Conservation (phyloP, 2,329 filamentous ascomycete genomes). For the Fusarium veterinarium region DNA sequence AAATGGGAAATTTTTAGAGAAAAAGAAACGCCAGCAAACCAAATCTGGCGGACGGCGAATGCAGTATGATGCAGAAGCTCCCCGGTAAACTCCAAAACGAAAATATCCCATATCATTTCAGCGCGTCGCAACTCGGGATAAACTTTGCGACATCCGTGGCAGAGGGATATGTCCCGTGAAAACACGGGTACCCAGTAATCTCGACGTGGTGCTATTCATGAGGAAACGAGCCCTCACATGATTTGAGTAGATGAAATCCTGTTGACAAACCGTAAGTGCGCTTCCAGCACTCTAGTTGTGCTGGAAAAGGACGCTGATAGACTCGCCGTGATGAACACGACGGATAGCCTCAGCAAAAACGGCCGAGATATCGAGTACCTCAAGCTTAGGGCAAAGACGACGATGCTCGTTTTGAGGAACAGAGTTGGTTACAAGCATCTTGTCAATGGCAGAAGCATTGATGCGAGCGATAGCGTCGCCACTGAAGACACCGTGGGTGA, state of each 20-base stretch:
- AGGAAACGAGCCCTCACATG: constrained; percentile 18
- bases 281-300: constrained; percentile 41
- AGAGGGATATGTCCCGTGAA: constrained; percentile 6
- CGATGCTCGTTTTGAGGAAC: constrained; percentile 89
- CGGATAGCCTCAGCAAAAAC: constrained; percentile 97
- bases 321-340: constrained; percentile 96
- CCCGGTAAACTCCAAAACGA: constrained; percentile 44
- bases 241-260: constrained; percentile 13
- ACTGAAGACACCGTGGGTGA: constrained; percentile 95
- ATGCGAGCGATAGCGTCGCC: constrained; percentile 95
- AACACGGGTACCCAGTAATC: constrained; percentile 10
- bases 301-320: constrained; percentile 90
- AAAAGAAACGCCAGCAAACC: constrained; percentile 32
- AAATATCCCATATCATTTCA: constrained; percentile 37
- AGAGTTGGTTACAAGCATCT: constrained; percentile 94
- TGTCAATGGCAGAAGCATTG: constrained; percentile 92
- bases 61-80: constrained; percentile 40
- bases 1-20: constrained; percentile 25
- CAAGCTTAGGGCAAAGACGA: constrained; percentile 84
- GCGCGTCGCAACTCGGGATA: constrained; percentile 25
- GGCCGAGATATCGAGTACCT: constrained; percentile 88
- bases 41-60: constrained; percentile 39
- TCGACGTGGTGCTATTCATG: constrained; percentile 8
- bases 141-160: constrained; percentile 20
- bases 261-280: constrained; percentile 27